phyloP scores from a whole-genome alignment of 179 eudicot genomes.

The Camellia oleifera region DNA sequence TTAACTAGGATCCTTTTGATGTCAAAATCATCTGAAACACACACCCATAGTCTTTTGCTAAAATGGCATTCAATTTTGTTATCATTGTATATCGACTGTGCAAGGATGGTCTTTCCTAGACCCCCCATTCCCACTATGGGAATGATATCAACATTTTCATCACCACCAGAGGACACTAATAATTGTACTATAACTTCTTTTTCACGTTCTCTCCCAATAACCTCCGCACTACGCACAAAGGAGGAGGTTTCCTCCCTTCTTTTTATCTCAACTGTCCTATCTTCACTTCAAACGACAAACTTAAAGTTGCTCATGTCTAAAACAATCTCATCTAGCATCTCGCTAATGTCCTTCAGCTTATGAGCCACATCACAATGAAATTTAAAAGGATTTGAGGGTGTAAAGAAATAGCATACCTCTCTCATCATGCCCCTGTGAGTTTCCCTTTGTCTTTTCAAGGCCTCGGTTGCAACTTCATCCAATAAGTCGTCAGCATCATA shows the following conservation, averaged over 20 bases:
- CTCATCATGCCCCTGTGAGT: not conserved
- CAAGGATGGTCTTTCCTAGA: slow-evolving; percentile 26
- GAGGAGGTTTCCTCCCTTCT: slow-evolving; percentile 28
- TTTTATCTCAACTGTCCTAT: not conserved
- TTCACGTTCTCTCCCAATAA: slow-evolving; percentile 25
- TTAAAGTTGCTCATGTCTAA: slow-evolving; percentile 4
- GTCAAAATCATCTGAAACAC: slow-evolving; percentile 20
- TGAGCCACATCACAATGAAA: slow-evolving; percentile 6
- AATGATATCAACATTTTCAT: slow-evolving; percentile 4
- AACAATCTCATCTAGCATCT: slow-evolving; percentile 18
- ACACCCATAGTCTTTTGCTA: slow-evolving; percentile 21
- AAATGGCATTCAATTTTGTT: slow-evolving; percentile 9
- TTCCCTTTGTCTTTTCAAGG: not conserved
- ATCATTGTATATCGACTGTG: slow-evolving; percentile 21
- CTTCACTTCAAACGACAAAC: slow-evolving; percentile 4
- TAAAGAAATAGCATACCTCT: slow-evolving; percentile 22
- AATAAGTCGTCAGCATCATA: slow-evolving; percentile 34
- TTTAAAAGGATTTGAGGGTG: slow-evolving; percentile 8
- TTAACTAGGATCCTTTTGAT: slow-evolving; percentile 10
- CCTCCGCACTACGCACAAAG: slow-evolving; percentile 1
- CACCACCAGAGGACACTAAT: not conserved
- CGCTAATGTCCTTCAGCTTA: slow-evolving; percentile 6
- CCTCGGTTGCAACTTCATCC: slow-evolving; percentile 27
- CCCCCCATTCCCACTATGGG: slow-evolving; percentile 26
- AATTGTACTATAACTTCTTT: not conserved